Evolutionary conservation across 2,329 filamentous ascomycete genomes (phyloP).

Genomic region (Arthrocladium fulminans): DNA sequence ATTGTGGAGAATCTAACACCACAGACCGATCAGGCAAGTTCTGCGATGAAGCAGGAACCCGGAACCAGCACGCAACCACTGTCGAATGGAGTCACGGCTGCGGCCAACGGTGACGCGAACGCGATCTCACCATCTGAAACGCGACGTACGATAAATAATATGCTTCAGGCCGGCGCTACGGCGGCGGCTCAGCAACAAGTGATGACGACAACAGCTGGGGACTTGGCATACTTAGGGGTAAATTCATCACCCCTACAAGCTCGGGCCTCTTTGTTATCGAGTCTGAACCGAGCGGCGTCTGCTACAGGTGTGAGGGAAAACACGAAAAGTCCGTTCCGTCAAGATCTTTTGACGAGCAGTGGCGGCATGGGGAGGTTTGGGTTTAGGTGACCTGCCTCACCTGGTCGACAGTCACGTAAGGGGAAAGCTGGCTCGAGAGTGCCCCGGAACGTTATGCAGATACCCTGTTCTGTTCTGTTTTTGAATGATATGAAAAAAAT

Average conservation of each 20-base stretch:
- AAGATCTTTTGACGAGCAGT: background rate
- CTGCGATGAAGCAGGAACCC: constrained; percentile 12
- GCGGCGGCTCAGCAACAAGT: background rate
- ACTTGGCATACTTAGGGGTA: background rate
- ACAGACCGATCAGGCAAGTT: constrained; percentile 35
- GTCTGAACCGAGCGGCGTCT: constrained; percentile 5
- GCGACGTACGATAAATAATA: constrained; percentile 1
- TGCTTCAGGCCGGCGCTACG: background rate
- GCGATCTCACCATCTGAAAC: background rate
- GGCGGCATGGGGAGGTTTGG: constrained; percentile 8
- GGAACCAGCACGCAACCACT: background rate
- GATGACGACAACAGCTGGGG: background rate
- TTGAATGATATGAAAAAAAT: too few species aligned
- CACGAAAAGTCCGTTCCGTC: constrained; percentile 5
- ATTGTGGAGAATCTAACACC: constrained; percentile 36
- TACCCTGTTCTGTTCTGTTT: too few species aligned
- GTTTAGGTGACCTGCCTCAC: constrained; percentile 5
- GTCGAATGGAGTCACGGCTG: background rate
- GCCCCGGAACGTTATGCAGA: too few species aligned
- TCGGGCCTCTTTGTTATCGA: background rate
- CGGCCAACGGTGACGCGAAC: background rate
- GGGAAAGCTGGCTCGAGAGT: too few species aligned
- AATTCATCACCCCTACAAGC: background rate
- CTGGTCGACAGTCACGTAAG: too few species aligned
- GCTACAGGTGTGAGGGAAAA: background rate